Conservation (phyloP, 23 red algal species). For the Gracilariopsis chorda region DNA sequence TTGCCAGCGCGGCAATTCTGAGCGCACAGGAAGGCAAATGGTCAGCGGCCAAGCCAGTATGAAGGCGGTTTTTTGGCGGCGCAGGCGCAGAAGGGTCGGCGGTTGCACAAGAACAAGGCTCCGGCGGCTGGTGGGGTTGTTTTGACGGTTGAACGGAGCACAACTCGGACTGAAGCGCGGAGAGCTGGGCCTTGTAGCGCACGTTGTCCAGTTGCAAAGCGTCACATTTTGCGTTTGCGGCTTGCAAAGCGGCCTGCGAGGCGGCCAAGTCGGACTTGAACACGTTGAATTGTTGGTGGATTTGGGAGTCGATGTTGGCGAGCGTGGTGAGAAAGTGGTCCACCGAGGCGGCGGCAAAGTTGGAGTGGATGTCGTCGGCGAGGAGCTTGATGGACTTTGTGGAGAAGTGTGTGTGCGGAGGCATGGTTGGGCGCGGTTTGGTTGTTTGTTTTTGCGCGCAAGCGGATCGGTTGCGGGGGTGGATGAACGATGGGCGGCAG, state of each 20-base stretch:
- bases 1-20: not conserved
- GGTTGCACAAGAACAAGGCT: not conserved
- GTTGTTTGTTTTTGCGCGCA: no score
- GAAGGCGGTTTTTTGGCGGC: not conserved
- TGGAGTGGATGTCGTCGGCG: conserved; percentile 33
- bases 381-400: conserved; percentile 48
- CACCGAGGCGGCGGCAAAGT: conserved; percentile 1
- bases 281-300: conserved; percentile 41
- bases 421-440: not conserved
- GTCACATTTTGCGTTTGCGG: not conserved
- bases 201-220: conserved; percentile 1
- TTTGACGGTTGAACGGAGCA: not conserved
- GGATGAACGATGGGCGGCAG: no score
- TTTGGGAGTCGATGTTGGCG: conserved; percentile 44
- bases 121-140: not conserved
- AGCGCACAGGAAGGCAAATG: conserved; percentile 12
- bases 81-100: not conserved
- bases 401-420: conserved; percentile 2
- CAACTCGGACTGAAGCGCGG: not conserved
- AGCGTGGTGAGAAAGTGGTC: conserved; percentile 36
- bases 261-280: conserved; percentile 15
- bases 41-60: not conserved
- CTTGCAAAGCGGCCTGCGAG: not conserved
- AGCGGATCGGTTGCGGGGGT: no score
- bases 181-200: not conserved